These are phyloP conservation scores for Sinapis alba DNA, from an alignment of 441 rosid species.

Conservation along the genomic window DNA sequence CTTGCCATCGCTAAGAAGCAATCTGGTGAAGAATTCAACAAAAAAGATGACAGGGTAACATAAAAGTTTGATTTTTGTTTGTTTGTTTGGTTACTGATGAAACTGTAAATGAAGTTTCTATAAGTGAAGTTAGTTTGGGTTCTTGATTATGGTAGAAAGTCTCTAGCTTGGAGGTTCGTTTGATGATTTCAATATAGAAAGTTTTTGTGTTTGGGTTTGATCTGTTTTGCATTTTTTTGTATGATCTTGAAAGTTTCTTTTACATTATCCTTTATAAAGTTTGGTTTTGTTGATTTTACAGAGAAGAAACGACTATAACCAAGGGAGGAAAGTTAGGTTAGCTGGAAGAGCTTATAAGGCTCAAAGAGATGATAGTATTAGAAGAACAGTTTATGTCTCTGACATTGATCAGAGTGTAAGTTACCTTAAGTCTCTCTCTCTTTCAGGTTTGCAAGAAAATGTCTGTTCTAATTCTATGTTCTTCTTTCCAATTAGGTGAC, in stretches of 20 bases:
- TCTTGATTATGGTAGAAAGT: not conserved
- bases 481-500: constrained; percentile 47
- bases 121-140: not conserved
- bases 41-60: constrained; percentile 11
- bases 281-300: constrained; percentile 33
- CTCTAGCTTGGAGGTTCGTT: not conserved
- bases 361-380: constrained; percentile 61
- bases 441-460: not conserved
- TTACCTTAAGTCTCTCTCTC: constrained; percentile 9
- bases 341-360: constrained; percentile 54
- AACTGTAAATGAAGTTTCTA: not conserved
- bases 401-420: constrained; percentile 68
- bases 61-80: not conserved
- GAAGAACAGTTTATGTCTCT: constrained; percentile 67
- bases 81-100: not conserved
- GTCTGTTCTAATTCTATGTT: not conserved
- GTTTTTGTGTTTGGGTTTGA: not conserved
- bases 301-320: constrained; percentile 52
- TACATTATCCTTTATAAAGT: not conserved
- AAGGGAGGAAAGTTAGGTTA: constrained; percentile 48
- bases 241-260: no score
- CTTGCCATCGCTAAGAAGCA: constrained; percentile 16
- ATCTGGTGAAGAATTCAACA: constrained; percentile 17
- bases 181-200: not conserved
- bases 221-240: no score